A percentile compares a stretch with the other conserved stretches of the same genome.
Evolutionary conservation across 352 stramenopile genomes (phyloP).

Genomic region (Phytopythium sindhum): DNA sequence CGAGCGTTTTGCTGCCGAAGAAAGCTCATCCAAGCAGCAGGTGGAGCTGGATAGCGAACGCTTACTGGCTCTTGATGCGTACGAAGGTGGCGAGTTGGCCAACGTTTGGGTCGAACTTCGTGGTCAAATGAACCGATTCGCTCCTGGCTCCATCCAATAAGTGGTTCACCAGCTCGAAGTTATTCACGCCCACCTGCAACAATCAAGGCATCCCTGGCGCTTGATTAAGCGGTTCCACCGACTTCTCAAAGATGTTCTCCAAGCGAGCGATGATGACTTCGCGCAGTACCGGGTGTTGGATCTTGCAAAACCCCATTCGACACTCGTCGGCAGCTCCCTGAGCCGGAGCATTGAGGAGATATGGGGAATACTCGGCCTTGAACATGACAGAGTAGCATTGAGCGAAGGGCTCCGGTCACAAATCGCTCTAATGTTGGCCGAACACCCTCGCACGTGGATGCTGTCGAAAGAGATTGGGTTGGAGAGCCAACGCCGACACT

Average conservation of each 20-base stretch:
- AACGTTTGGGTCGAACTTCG: neutral
- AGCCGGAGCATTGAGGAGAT: neutral
- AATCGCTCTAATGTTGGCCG: neutral
- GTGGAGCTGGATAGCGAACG: neutral
- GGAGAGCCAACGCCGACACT: neutral
- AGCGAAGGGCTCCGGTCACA: neutral
- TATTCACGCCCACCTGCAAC: neutral
- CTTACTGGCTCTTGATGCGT: neutral
- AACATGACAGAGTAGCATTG: neutral
- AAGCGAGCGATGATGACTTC: neutral
- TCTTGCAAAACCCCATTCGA: neutral
- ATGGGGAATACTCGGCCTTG: neutral
- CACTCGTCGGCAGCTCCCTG: neutral
- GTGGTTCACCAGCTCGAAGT: neutral
- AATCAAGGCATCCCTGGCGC: neutral
- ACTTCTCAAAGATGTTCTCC: neutral
- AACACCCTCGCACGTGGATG: neutral
- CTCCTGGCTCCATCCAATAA: neutral
- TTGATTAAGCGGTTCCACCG: neutral
- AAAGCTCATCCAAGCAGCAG: neutral
- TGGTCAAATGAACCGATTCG: neutral
- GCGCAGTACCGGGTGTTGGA: neutral
- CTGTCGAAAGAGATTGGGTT: neutral
- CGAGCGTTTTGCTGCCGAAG: neutral
- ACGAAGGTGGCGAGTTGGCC: neutral